Base-by-base conservation (phyloP, 768 basidiomycete genomes). In the Mycena sanguinolenta region DNA sequence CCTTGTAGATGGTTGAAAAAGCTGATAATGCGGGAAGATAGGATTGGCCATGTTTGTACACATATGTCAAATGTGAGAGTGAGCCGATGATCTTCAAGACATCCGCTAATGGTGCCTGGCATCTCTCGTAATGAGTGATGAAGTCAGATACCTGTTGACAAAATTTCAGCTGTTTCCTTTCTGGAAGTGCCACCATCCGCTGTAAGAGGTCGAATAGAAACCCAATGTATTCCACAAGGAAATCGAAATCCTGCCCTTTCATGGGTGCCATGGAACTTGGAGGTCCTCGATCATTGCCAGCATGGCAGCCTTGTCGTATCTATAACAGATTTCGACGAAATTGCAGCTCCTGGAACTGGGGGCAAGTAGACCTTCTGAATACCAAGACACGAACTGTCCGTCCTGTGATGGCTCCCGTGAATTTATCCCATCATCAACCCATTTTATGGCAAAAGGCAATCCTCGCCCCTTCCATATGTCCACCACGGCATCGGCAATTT, bases 181-280 rank as follows among this genome's bases (percentile, higher is more conserved):
- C n/a, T n/a, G n/a, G 44, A 21, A 61, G 44, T 23, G 46, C 28
- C 46, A 61, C 60, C 23, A 30, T 60, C 6, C 61, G 61, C 7
- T 34, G 61, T 2, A 62, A 19, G 1, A 62, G 61, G 34, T 62
- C 30, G 9, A 50, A 62, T 19, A 62, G 23, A 21, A 62, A 62
- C 7, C 61, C 61, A 12, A 62, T 34, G 16, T 62, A 62, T 38
- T 62, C 61, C 60, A 61, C 46, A 6, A 50, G n/a, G 60, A 61
- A 61, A 32, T 61, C 46, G 17, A 61, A 61, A 34, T 61, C 60
- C 32, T 61, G 60, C 28, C 60, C 60, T 23, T 61, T 61, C 21
- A 38, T 49, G 27, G 30, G 17, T 61, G 60, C 46, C 60, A 61
- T 4, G 46, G 60, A 6, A 61, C 60, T 36, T 50, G 44, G 2